Conservation (phyloP, 495 filamentous ascomycete genomes). For the Daldinia concentrica region DNA sequence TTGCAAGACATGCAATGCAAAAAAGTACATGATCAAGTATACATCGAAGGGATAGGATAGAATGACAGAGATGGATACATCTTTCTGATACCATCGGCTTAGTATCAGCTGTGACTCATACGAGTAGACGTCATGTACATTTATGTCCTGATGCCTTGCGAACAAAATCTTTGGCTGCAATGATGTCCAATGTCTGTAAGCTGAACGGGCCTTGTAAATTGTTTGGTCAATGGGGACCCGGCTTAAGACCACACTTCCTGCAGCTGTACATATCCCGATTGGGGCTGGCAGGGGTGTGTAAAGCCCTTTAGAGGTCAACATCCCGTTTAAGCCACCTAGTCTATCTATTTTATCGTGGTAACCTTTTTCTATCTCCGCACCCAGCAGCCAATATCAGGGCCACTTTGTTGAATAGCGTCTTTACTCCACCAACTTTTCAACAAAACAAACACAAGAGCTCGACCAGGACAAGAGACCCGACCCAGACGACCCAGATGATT, state of each 20-base stretch:
- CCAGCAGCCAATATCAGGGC: conserved; percentile 40
- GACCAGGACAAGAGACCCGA: conserved; percentile 21
- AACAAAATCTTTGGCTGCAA: conserved; percentile 50
- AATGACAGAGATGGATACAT: conserved; percentile 22
- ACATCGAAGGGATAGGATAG: conserved; percentile 24
- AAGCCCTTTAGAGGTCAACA: conserved; percentile 16
- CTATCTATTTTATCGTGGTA: conserved; percentile 31
- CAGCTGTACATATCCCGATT: conserved; percentile 51
- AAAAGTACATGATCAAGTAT: conserved; percentile 9
- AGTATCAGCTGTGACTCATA: conserved; percentile 50
- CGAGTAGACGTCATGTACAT: conserved; percentile 44
- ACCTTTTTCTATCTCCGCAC: conserved; percentile 26
- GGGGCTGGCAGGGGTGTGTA: conserved; percentile 26
- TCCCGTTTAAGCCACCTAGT: conserved; percentile 33
- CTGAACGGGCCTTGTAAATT: conserved; percentile 46
- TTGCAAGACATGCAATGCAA: conserved; percentile 23
- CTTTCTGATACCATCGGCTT: conserved; percentile 31
- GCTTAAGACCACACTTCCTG: conserved; percentile 47
- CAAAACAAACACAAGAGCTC: conserved; percentile 25
- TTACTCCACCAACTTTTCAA: conserved; percentile 34
- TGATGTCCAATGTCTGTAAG: conserved; percentile 59
- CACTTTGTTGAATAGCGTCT: conserved; percentile 30
- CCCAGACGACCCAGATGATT: conserved; percentile 5
- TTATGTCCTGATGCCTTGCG: conserved; percentile 54
- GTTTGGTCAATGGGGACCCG: conserved; percentile 52